A percentile compares a stretch with the other conserved stretches of the same genome.
Conservation (phyloP, 805 yeast genomes). For the Torulaspora quercuum region DNA sequence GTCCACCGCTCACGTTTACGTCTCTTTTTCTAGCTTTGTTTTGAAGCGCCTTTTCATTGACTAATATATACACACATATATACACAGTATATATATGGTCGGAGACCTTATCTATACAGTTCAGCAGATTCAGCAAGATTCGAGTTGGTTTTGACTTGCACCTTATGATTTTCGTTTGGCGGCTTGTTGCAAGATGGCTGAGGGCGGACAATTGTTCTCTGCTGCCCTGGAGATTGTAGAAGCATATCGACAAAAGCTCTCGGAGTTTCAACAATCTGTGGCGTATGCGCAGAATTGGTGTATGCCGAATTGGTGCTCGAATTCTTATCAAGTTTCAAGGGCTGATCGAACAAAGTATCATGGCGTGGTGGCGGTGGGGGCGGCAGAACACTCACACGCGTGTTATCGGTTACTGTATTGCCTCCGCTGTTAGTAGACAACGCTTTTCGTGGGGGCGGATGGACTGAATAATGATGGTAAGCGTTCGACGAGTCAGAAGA, state of each 20-base stretch:
- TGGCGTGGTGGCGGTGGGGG: conserved; percentile 11
- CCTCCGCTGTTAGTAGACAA: conserved; percentile 3
- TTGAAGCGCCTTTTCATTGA: no score
- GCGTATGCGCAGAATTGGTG: conserved; percentile 4
- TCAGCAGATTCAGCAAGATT: no score
- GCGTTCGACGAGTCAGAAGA: conserved; percentile 3
- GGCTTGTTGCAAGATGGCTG: no score
- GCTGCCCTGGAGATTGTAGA: conserved; percentile 14
- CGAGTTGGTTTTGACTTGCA: no score
- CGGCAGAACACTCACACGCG: conserved; percentile 7
- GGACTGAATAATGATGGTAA: conserved; percentile 7
- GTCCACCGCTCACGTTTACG: no score
- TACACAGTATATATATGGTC: no score
- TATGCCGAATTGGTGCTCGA: conserved; percentile 1
- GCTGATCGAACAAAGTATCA: conserved; percentile 7
- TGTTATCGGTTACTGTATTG: conserved; percentile 1
- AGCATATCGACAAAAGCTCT: conserved; percentile 29
- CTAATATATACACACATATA: no score
- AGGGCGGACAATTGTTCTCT: not conserved
- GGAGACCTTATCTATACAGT: no score
- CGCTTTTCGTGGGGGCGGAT: conserved; percentile 3
- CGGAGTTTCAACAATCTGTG: conserved; percentile 25
- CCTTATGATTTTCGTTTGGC: no score
- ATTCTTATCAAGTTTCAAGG: conserved; percentile 1
- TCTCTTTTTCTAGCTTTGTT: conserved; percentile 1